Evolutionary conservation across 2,329 filamentous ascomycete genomes (phyloP).

Genomic region (Neoascochyta sp.): DNA sequence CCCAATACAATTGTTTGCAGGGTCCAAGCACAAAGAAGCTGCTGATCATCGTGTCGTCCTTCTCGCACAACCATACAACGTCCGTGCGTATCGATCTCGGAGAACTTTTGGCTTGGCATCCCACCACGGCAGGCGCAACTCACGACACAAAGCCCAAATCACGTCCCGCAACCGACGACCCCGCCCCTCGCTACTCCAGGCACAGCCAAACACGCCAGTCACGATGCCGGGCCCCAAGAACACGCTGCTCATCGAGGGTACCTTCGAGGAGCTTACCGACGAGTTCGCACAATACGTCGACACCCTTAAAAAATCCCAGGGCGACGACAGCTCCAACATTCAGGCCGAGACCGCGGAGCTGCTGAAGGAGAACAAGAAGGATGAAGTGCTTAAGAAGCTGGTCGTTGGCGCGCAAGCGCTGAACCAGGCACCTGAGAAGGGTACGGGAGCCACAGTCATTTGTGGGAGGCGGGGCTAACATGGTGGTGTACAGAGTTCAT

Average conservation of each 20-base stretch:
- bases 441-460: conserved; percentile 37
- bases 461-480: conserved; percentile 21
- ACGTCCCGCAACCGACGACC: conserved; percentile 10
- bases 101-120: conserved; percentile 12
- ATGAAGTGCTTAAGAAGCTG: conserved; percentile 85
- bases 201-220: conserved; percentile 18
- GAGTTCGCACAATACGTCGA: conserved; percentile 96
- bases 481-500: conserved; percentile 66
- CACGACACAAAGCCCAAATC: conserved; percentile 10
- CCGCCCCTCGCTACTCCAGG: conserved; percentile 18
- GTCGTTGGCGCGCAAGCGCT: conserved; percentile 73
- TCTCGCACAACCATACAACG: background rate
- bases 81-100: too few relatives aligned
- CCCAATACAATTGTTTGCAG: background rate
- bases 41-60: too few relatives aligned
- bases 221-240: conserved; percentile 59
- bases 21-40: too few relatives aligned
- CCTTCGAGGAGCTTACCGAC: conserved; percentile 85
- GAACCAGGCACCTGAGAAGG: conserved; percentile 86
- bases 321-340: conserved; percentile 52
- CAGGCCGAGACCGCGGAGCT: conserved; percentile 66
- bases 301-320: conserved; percentile 63
- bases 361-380: conserved; percentile 64
- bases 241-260: conserved; percentile 77
- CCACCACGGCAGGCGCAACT: conserved; percentile 12